phyloP scores from a whole-genome alignment of 306 rosid species.

The Quercus wislizeni region DNA sequence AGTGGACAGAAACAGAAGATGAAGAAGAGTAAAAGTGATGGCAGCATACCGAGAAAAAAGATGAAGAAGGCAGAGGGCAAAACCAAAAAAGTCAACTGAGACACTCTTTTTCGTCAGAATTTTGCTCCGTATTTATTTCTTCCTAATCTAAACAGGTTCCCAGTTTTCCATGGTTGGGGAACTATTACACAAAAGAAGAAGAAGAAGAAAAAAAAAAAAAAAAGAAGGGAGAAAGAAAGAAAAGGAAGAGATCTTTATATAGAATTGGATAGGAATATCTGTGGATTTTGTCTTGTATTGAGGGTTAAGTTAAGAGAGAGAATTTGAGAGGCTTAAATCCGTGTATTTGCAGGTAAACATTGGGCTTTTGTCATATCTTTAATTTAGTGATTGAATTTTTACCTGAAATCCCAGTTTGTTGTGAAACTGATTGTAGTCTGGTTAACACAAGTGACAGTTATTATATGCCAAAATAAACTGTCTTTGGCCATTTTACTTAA shows the following conservation, averaged over 20 bases:
- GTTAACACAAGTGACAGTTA: background rate
- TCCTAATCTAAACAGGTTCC: constrained; percentile 6
- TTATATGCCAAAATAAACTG: no score
- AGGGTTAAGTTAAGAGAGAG: background rate
- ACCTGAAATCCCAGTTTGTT: background rate
- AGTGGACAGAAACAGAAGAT: constrained; percentile 44
- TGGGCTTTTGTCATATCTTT: background rate
- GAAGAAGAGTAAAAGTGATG: constrained; percentile 33
- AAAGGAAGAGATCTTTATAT: background rate
- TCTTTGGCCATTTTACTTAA: no score
- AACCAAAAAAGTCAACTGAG: constrained; percentile 1
- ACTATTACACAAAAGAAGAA: background rate
- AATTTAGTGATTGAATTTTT: background rate
- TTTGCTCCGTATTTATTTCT: background rate
- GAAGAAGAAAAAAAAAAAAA: background rate
- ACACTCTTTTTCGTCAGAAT: background rate
- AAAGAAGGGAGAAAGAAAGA: no score
- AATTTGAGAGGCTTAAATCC: background rate
- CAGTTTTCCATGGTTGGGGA: constrained; percentile 23
- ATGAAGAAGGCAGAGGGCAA: constrained; percentile 18
- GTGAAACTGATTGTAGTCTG: background rate
- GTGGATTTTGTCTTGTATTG: background rate
- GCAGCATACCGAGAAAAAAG: constrained; percentile 39
- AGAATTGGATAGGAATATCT: background rate
- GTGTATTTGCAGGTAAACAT: background rate